Evolutionary conservation across 345 rosid species (phyloP).

Genomic region (Boechera retrofracta): DNA sequence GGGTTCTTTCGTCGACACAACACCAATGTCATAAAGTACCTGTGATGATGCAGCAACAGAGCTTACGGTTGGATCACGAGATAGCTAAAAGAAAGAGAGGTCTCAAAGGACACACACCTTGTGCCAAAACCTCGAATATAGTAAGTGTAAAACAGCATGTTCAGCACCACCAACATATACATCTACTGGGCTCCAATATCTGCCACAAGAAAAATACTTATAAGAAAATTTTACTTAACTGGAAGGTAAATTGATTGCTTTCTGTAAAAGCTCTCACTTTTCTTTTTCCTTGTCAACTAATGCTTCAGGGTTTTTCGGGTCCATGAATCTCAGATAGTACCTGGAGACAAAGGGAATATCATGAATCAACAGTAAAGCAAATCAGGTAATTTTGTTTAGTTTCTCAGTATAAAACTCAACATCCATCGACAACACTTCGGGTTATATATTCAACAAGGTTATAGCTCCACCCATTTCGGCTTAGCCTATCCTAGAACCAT

Average conservation of each 20-base stretch:
- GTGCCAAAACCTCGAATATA: conserved; percentile 98
- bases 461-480: neutral
- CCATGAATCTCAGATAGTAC: conserved; percentile 98
- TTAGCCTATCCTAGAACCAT: neutral
- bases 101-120: conserved; percentile 56
- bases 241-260: neutral
- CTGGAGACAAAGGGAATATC: conserved; percentile 48
- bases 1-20: conserved; percentile 93
- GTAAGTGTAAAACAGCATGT: conserved; percentile 95
- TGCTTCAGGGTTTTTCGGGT: conserved; percentile 73
- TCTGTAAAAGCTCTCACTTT: conserved; percentile 54
- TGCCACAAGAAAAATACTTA: conserved; percentile 36
- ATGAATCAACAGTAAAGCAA: conserved; percentile 12
- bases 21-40: conserved; percentile 94
- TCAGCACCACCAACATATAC: conserved; percentile 98
- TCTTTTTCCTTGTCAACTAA: conserved; percentile 82
- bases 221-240: neutral
- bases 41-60: conserved; percentile 44
- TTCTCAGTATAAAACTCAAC: conserved; percentile 18
- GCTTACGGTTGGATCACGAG: conserved; percentile 14
- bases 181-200: conserved; percentile 97
- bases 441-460: conserved; percentile 8
- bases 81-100: conserved; percentile 6
- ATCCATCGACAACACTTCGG: neutral
- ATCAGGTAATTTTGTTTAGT: neutral